Evolutionary conservation across 2,329 filamentous ascomycete species (phyloP), one percentile per base, ranked within the genome.

Genomic region (Pseudocercospora musae): DNA sequence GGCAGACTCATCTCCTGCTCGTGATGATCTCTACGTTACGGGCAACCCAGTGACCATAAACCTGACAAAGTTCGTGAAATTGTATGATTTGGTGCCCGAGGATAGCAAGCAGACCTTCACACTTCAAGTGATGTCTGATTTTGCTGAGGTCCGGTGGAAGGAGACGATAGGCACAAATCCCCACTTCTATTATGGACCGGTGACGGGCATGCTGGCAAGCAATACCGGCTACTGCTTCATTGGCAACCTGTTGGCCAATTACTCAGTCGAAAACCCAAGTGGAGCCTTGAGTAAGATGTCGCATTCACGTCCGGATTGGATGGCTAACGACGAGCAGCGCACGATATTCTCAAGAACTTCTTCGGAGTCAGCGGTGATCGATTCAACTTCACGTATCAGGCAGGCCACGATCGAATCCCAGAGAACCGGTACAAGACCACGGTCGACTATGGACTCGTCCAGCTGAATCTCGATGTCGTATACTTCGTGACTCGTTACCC

Each of bases 1-100:
- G 74, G 74, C 79, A 0, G 84, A 86, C 70, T 80, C 76, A 0
- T 85, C 82, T 48, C 77, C 79, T 49, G 84, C 82, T 0, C 78
- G 83, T 2, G 78, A 80, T 37, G 83, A 85, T 61, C 72, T 86
- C 0, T 85, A 85, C 69, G 60, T 71, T 3, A 70, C 68, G 18
- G 68, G 81, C 4, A 79, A 86, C 64, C 78, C 79, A 57, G 79
- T 79, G 58, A 79, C 78, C 18, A 76, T 86, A 72, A 81, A 84
- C 70, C 77, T 85, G 74, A 75, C 76, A 11, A 78, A 81, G 52
- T 85, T 84, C 67, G 75, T 79, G 70, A 76, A 80, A 15, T 73
- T 82, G 63, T 81, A 83, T 68, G 60, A 69, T 42, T 53, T 66
- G 29, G 57, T 68, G 4, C 58, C 66, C 10, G 66, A 67, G 9